phyloP scores from a whole-genome alignment of 306 rosid species.

The Cucurbita pepo region DNA sequence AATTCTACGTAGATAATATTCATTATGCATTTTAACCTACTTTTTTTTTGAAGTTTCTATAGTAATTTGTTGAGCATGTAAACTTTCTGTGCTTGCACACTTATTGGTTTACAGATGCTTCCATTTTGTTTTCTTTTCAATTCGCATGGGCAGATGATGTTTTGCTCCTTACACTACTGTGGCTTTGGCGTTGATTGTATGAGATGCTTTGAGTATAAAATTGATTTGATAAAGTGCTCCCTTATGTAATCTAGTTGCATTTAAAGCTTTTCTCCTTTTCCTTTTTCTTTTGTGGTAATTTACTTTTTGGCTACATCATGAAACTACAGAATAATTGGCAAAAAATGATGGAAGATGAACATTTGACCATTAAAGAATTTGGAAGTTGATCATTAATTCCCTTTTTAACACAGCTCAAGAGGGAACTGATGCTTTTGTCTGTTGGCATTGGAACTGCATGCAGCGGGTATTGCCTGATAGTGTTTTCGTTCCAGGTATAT shows the following conservation, averaged over 20 bases:
- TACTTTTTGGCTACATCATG: background rate
- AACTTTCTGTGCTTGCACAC: background rate
- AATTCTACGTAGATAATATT: no score
- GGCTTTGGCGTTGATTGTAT: background rate
- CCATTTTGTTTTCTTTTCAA: background rate
- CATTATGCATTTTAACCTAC: background rate
- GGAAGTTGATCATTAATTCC: conserved; percentile 11
- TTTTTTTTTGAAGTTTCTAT: background rate
- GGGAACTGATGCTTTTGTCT: conserved; percentile 65
- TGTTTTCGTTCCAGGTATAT: conserved; percentile 71
- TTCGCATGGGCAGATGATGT: background rate
- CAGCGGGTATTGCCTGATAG: conserved; percentile 59
- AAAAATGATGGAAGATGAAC: background rate
- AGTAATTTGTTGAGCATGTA: background rate
- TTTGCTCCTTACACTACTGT: background rate
- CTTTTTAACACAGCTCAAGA: conserved; percentile 56
- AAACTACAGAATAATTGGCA: background rate
- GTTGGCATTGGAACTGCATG: conserved; percentile 74
- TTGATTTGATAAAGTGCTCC: background rate
- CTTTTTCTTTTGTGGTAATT: background rate
- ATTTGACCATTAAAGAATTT: background rate
- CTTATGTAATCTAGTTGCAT: background rate
- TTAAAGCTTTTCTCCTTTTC: background rate
- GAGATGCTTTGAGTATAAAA: background rate
- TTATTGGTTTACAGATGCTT: background rate